Evolutionary conservation across 2,329 filamentous ascomycete species (phyloP), one percentile per base, ranked within the genome.

Genomic region (Zymoseptoria passerinii): DNA sequence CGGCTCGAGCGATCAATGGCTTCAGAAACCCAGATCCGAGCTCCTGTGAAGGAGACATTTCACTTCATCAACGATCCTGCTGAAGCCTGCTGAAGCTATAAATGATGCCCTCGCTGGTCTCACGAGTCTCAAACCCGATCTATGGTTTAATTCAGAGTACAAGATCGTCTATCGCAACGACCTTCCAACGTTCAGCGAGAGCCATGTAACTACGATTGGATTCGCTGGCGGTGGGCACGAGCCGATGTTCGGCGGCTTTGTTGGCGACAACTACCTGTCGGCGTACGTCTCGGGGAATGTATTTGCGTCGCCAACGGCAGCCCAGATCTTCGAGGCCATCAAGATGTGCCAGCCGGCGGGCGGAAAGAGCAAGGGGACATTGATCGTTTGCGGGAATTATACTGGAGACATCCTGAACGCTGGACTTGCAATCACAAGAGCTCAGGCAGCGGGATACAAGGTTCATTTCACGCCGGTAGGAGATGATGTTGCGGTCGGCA

Each of bases 301-400:
- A 63, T 87, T 87, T 63, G 83, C 84, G 16, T 83, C 79, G 6
- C 84, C 84, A 0, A 83, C 80, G 58, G 83, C 83, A 9, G 82
- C 81, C 60, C 84, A 87, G 71, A 83, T 87, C 57, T 70, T 84
- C 8, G 79, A 83, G 1, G 83, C 78, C 5, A 78, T 86, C 48
- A 78, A 81, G 56, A 54, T 75, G 77, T 51, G 80, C 78, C 9
- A 81, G 78, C n/a, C 83, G 76, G 28, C 75, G 77, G 59, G 75
- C 74, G 65, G 56, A 13, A 60, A 62, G 55, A 65, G 64, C 56
- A 66, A 61, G 48, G 83, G 83, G 44, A 80, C 80, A 2, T 80
- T 86, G 52, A 73, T 86, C 1, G 79, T 86, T 53, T 80, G 85
- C 60, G 85, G 82, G 51, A 87, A 87, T 71, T 85, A 86, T 69